A percentile compares a stretch with the other conserved stretches of the same genome.
Conservation (phyloP, 768 basidiomycete genomes). For the Tulasnella calospora region DNA sequence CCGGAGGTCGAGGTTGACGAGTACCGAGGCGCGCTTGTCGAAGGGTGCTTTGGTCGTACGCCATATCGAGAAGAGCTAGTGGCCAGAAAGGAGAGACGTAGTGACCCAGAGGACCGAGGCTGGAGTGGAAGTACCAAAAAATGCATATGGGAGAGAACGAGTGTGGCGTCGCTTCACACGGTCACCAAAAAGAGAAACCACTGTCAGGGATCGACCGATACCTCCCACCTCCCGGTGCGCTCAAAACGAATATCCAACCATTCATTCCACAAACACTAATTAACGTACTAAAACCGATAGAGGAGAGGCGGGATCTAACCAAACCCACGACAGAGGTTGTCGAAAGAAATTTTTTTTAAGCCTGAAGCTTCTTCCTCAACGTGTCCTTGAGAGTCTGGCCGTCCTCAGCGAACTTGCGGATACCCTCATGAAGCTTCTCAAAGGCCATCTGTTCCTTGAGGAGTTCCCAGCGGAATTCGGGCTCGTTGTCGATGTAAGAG, state of each 20-base stretch:
- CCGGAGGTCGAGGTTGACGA: not conserved
- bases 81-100: not conserved
- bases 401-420: conserved; percentile 97
- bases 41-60: not conserved
- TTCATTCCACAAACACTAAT: not conserved
- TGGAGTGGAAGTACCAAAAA: conserved; percentile 13
- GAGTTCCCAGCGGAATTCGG: conserved; percentile 92
- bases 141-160: not conserved
- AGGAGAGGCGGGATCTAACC: not conserved
- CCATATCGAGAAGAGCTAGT: not conserved
- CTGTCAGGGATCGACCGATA: not conserved
- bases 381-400: conserved; percentile 80
- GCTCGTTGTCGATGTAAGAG: conserved; percentile 82
- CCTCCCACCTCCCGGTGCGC: not conserved
- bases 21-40: not conserved
- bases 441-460: conserved; percentile 94
- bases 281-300: not conserved
- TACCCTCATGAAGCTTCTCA: conserved; percentile 97
- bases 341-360: conserved; percentile 20
- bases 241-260: not conserved
- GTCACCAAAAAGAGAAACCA: not conserved
- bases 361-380: conserved; percentile 53
- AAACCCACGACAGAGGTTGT: not conserved
- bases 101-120: not conserved
- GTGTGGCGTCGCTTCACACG: not conserved